phyloP scores from a whole-genome alignment of 1,284 basidiomycete genomes.

The Naganishia sp. region DNA sequence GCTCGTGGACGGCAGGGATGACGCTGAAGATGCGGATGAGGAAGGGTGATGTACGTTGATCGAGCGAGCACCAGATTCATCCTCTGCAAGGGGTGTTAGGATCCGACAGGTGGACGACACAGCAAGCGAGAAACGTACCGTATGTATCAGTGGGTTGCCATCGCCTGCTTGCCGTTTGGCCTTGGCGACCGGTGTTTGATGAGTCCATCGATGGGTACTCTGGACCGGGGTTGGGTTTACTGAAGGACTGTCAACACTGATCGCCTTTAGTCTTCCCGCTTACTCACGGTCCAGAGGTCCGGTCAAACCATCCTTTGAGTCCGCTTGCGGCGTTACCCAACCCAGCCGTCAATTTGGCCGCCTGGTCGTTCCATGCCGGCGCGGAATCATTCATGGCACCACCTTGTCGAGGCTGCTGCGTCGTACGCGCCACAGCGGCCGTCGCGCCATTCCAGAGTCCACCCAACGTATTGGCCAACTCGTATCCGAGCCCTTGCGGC shows the following conservation, averaged over 20 bases:
- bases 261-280: not conserved
- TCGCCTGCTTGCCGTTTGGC: slow-evolving; percentile 27
- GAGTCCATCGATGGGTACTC: slow-evolving; percentile 7
- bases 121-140: slow-evolving; percentile 38
- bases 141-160: slow-evolving; percentile 51
- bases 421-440: slow-evolving; percentile 16
- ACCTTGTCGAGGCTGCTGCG: not conserved
- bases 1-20: slow-evolving; percentile 23
- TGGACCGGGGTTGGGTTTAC: too few species aligned
- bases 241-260: not conserved
- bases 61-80: slow-evolving; percentile 5
- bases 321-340: slow-evolving; percentile 22
- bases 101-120: not conserved
- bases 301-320: slow-evolving; percentile 27
- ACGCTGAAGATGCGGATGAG: slow-evolving; percentile 31
- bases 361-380: slow-evolving; percentile 5
- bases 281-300: not conserved
- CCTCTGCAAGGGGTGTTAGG: not conserved
- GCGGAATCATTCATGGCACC: not conserved
- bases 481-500: slow-evolving; percentile 16
- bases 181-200: not conserved
- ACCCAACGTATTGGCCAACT: slow-evolving; percentile 26
- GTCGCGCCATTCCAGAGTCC: slow-evolving; percentile 32
- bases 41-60: slow-evolving; percentile 30
- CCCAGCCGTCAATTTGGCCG: slow-evolving; percentile 11